Percentiles rank a stretch among this genome's conserved stretches.
phyloP scores from a whole-genome alignment of 352 stramenopile genomes.

The Pythium guiyangense region DNA sequence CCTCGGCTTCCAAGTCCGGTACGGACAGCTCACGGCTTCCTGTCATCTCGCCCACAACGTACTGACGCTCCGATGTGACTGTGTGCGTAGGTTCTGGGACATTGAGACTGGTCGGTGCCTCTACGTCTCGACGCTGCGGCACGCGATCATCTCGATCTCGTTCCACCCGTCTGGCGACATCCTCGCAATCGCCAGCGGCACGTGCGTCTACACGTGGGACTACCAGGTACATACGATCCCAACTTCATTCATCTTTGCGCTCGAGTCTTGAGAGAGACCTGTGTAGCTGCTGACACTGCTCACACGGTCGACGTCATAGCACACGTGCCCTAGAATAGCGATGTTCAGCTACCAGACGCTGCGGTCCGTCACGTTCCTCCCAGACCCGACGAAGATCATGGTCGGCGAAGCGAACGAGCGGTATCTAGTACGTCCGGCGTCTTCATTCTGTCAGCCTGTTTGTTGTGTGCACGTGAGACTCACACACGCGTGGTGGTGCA shows the following conservation, averaged over 20 bases:
- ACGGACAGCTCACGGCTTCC: neutral
- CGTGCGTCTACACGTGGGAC: constrained; percentile 95
- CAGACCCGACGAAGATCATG: constrained; percentile 89
- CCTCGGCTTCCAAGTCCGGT: constrained; percentile 94
- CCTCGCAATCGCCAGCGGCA: constrained; percentile 94
- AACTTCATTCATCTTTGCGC: neutral
- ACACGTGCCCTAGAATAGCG: constrained; percentile 75
- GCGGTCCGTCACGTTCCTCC: constrained; percentile 93
- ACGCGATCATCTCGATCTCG: constrained; percentile 95
- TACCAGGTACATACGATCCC: constrained; percentile 61
- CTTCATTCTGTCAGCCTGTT: neutral
- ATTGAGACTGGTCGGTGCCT: constrained; percentile 89
- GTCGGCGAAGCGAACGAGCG: constrained; percentile 92
- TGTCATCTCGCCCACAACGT: neutral
- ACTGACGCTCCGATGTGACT: no score
- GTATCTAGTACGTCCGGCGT: constrained; percentile 55
- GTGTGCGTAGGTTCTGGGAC: constrained; percentile 68
- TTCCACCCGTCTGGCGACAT: constrained; percentile 95
- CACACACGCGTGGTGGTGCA: constrained; percentile 14
- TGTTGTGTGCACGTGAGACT: neutral
- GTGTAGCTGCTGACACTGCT: neutral
- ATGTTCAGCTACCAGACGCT: constrained; percentile 90
- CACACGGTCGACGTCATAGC: constrained; percentile 20
- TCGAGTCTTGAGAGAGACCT: neutral
- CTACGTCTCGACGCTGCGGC: constrained; percentile 91